Base-by-base conservation (phyloP, 768 basidiomycete genomes). In the Strobilomyces confusus region DNA sequence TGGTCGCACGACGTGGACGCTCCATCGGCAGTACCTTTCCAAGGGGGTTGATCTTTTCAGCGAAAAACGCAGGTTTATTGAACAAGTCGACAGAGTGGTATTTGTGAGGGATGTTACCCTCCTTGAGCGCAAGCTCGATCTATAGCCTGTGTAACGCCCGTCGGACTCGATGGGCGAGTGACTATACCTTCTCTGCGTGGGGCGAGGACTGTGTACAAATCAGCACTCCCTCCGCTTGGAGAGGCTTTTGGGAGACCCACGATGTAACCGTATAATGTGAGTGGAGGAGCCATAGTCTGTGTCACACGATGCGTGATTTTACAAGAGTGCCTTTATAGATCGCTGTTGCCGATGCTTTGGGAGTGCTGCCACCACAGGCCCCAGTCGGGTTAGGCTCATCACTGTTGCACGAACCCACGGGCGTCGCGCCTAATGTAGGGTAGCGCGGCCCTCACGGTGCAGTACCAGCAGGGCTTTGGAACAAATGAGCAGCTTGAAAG, bases 51-150 rank as follows among this genome's bases (percentile, higher is more conserved):
- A 87, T 76, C 52, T 80, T 75, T 0, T 78, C 20, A 13, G 22
- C 75, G 62, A 84, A 85, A 82, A 82, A 85, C 48, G 77, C 77
- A 0, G 84, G 84, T 67, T 87, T 87, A 69, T 82, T 80, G 59
- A 55, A 48, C 8, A 87, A 68, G 54, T 85, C 79, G 45, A 87
- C 76, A 55, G 81, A 77, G 52, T 67, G 82, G 15, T 75, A 71
- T 15, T 70, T 80, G 63, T 73, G 78, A 2, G 74, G 56, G 6
- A 78, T 70, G 5, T 76, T 71, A 1, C 79, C 74, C 58, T 86
- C 83, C 14, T 73, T 73, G 25, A 87, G 73, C 2, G 82, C 82
- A 32, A 87, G 69, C 53, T 83, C 79, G 19, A 75, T 71, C 80
- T 84, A 58, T 12, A 5, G 17, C 1, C 2, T 13, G 14, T 23